A percentile compares a stretch with the other conserved stretches of the same genome.
Conservation (phyloP, 257 asterid species). For the Capsicum baccatum region DNA sequence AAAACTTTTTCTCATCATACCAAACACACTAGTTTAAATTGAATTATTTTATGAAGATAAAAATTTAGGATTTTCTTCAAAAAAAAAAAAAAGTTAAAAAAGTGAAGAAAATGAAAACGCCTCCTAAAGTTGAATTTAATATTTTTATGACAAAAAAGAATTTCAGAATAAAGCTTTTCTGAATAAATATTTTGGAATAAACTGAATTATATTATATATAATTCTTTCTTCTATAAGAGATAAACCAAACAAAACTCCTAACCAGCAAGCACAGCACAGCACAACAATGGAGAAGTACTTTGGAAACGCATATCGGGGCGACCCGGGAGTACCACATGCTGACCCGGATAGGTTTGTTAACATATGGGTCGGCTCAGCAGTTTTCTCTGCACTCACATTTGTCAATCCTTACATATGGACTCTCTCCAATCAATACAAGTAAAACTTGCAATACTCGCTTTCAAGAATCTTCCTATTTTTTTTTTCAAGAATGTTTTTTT, state of each 20-base stretch:
- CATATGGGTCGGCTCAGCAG: conserved; percentile 76
- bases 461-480: neutral
- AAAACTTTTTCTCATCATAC: too few species aligned
- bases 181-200: too few species aligned
- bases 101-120: too few species aligned
- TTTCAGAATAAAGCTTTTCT: too few species aligned
- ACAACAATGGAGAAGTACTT: conserved; percentile 84
- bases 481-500: too few species aligned
- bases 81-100: too few species aligned
- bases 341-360: conserved; percentile 63
- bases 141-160: too few species aligned
- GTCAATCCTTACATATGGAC: conserved; percentile 85
- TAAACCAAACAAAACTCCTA: conserved; percentile 27
- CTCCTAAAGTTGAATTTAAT: too few species aligned
- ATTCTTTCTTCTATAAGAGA: conserved; percentile 24
- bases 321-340: conserved; percentile 91
- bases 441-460: conserved; percentile 29
- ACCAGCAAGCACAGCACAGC: neutral
- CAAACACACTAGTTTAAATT: too few species aligned
- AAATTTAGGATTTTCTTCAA: too few species aligned
- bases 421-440: conserved; percentile 79
- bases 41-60: too few species aligned
- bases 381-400: conserved; percentile 81
- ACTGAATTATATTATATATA: neutral
- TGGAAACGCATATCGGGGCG: conserved; percentile 92